Conservation (phyloP, 2,329 filamentous ascomycete genomes). For the Harringtonia aguacate region DNA sequence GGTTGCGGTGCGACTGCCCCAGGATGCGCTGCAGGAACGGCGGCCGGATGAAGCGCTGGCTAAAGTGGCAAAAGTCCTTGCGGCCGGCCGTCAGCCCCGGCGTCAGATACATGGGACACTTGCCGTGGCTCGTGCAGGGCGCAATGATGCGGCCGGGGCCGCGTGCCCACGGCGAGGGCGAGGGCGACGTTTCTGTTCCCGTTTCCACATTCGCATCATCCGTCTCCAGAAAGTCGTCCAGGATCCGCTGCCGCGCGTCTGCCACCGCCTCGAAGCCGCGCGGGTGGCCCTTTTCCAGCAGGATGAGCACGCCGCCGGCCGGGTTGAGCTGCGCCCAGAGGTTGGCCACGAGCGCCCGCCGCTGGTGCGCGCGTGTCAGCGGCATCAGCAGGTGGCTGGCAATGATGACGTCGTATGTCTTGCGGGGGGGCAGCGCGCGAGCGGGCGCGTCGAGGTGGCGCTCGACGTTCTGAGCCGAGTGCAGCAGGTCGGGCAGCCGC, state of each 20-base stretch:
- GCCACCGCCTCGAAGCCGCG: constrained; percentile 89
- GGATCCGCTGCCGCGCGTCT: constrained; percentile 66
- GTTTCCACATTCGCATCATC: neutral
- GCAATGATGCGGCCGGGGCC: constrained; percentile 56
- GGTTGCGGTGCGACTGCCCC: constrained; percentile 58
- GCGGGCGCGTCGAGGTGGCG: constrained; percentile 47
- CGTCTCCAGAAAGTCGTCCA: constrained; percentile 57
- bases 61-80: constrained; percentile 86
- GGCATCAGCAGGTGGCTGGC: constrained; percentile 76
- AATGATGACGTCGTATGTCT: constrained; percentile 82
- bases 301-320: constrained; percentile 73
- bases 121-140: constrained; percentile 78
- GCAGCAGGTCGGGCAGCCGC: constrained; percentile 77
- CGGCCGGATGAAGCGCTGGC: constrained; percentile 79
- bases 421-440: constrained; percentile 45
- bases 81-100: constrained; percentile 62
- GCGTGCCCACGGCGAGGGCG: constrained; percentile 17
- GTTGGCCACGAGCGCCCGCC: constrained; percentile 73
- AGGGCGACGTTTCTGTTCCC: constrained; percentile 8
- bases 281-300: constrained; percentile 85
- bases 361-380: constrained; percentile 62
- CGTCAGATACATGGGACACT: constrained; percentile 78
- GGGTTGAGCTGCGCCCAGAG: constrained; percentile 80
- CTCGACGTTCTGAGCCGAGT: constrained; percentile 48
- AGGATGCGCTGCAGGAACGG: constrained; percentile 70